A percentile compares a stretch with the other conserved stretches of the same genome.
Evolutionary conservation across 2,329 filamentous ascomycete species (phyloP).

Genomic region (Leptographium flavum): DNA sequence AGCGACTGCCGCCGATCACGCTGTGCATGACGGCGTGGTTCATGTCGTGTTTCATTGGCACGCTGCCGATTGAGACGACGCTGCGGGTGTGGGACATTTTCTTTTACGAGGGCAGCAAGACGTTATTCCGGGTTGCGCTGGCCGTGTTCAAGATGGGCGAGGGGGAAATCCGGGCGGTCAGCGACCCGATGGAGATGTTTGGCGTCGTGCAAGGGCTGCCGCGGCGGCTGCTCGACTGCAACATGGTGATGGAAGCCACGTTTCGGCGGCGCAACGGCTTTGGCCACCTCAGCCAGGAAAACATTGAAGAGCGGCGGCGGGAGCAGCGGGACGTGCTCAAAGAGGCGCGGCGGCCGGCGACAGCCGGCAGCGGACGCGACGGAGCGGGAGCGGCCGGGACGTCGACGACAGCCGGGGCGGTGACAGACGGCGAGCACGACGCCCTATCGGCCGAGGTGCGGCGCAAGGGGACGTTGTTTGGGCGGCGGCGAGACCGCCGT

Average conservation of each 20-base stretch:
- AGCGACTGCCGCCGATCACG: slow-evolving; percentile 71
- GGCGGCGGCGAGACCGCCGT: slow-evolving; percentile 21
- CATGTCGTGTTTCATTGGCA: slow-evolving; percentile 93
- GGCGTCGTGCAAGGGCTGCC: slow-evolving; percentile 84
- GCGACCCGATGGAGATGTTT: slow-evolving; percentile 89
- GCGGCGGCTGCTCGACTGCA: slow-evolving; percentile 67
- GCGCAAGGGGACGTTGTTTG: slow-evolving; percentile 31
- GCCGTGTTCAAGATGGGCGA: slow-evolving; percentile 86
- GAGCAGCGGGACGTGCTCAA: slow-evolving; percentile 45
- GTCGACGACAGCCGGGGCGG: not conserved
- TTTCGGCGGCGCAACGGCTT: slow-evolving; percentile 71
- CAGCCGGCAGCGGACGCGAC: slow-evolving; percentile 11
- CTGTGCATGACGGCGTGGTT: slow-evolving; percentile 94
- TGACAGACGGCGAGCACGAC: not conserved
- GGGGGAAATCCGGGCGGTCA: slow-evolving; percentile 60
- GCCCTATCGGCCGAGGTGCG: slow-evolving; percentile 14
- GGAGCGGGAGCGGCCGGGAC: slow-evolving; percentile 9
- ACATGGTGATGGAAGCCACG: slow-evolving; percentile 66
- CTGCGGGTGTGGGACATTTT: slow-evolving; percentile 91
- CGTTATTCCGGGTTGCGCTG: slow-evolving; percentile 80
- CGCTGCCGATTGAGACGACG: slow-evolving; percentile 79
- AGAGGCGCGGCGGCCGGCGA: slow-evolving; percentile 27
- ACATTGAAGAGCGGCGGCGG: slow-evolving; percentile 61
- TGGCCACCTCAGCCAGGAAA: slow-evolving; percentile 65
- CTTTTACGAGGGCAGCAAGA: slow-evolving; percentile 90